Evolutionary conservation across 192 early-diverging fungal species (phyloP).

Genomic region (Thoreauomyces humboldtii): DNA sequence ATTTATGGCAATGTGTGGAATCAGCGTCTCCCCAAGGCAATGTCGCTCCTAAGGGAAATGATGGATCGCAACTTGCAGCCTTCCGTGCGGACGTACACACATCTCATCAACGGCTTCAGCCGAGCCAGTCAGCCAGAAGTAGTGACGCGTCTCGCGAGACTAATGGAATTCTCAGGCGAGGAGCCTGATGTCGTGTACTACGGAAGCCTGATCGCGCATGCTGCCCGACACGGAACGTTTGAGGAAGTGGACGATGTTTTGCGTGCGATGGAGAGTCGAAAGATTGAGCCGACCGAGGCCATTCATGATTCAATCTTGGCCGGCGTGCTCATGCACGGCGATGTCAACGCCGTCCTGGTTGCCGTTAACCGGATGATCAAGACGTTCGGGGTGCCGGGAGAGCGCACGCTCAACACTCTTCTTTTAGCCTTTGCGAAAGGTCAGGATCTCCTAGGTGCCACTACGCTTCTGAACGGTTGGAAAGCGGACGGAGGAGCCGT

Average conservation of each 20-base stretch:
- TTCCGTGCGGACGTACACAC: background rate
- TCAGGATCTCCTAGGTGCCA: background rate
- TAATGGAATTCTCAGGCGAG: background rate
- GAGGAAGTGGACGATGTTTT: background rate
- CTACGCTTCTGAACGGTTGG: background rate
- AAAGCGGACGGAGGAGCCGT: conserved; percentile 3
- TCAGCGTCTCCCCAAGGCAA: background rate
- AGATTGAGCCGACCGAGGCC: background rate
- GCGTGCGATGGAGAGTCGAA: background rate
- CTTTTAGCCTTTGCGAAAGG: background rate
- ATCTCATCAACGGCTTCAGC: background rate
- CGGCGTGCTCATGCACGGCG: background rate
- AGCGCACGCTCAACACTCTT: background rate
- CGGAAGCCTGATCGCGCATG: background rate
- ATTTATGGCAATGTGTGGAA: background rate
- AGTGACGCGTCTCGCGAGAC: background rate
- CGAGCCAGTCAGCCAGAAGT: background rate
- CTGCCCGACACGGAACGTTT: background rate
- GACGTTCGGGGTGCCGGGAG: background rate
- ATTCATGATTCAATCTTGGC: conserved; percentile 6
- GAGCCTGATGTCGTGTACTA: conserved; percentile 1
- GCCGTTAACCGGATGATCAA: background rate
- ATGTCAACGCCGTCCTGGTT: background rate
- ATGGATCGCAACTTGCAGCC: background rate
- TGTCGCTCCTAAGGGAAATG: background rate